phyloP scores from a whole-genome alignment of 495 filamentous ascomycete species.

The Gamarada debralockiae region DNA sequence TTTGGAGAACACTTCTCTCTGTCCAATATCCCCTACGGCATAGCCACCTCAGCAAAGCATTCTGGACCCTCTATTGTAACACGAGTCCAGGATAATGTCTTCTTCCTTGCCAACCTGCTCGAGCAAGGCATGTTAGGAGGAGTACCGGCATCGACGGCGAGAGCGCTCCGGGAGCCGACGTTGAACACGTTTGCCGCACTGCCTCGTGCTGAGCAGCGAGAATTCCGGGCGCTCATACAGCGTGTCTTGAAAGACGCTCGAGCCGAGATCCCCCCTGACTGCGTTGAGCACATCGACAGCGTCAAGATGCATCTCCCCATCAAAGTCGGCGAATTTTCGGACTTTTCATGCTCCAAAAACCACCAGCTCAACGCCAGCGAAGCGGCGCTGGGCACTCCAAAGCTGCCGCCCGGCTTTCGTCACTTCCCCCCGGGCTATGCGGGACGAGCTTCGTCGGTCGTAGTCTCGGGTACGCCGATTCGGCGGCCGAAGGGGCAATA shows the following conservation, averaged over 20 bases:
- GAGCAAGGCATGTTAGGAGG: background rate
- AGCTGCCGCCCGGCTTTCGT: background rate
- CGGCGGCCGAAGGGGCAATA: background rate
- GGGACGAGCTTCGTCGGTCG: background rate
- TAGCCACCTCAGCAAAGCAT: background rate
- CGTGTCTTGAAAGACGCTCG: background rate
- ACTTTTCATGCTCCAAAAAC: slow-evolving; percentile 6
- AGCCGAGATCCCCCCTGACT: background rate
- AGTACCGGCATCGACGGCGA: background rate
- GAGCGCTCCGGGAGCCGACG: background rate
- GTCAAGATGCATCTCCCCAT: slow-evolving; percentile 4
- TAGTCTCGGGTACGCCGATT: background rate
- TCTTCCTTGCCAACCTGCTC: background rate
- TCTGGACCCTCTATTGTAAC: background rate
- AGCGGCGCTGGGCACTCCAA: background rate
- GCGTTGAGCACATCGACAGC: background rate
- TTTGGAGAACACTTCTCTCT: background rate
- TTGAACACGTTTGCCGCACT: background rate
- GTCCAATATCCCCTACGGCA: background rate
- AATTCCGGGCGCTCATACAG: background rate
- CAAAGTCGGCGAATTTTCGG: slow-evolving; percentile 5
- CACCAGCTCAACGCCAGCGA: slow-evolving; percentile 13
- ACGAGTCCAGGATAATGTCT: background rate
- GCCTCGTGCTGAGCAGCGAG: background rate
- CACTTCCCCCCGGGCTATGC: slow-evolving; percentile 17